phyloP scores from a whole-genome alignment of 2,329 filamentous ascomycete genomes.

The Lachnum nothofagi region DNA sequence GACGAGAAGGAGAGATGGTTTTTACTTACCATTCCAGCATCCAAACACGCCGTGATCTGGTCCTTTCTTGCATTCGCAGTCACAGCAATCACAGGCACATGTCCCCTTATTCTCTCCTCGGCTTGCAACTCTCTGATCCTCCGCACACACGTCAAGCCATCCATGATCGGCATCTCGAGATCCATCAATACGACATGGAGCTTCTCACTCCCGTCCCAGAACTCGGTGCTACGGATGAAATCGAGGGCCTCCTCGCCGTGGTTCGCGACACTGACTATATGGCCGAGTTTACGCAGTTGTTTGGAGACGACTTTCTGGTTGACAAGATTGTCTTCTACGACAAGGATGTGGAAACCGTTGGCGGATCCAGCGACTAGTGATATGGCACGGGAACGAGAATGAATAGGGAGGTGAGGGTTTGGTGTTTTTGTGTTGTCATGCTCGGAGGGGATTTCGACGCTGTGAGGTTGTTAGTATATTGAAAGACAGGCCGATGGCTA shows the following conservation, averaged over 20 bases:
- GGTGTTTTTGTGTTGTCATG: slow-evolving; percentile 6
- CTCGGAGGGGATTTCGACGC: slow-evolving; percentile 6
- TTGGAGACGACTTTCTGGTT: slow-evolving; percentile 51
- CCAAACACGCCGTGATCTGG: slow-evolving; percentile 63
- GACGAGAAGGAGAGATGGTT: too few relatives aligned
- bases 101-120: slow-evolving; percentile 39
- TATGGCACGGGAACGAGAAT: neutral
- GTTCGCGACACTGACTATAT: slow-evolving; percentile 57
- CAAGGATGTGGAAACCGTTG: slow-evolving; percentile 30
- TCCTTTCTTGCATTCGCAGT: slow-evolving; percentile 72
- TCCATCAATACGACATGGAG: slow-evolving; percentile 55
- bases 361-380: neutral
- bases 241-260: slow-evolving; percentile 58
- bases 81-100: slow-evolving; percentile 47
- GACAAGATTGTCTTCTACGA: too few relatives aligned
- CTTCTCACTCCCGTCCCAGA: slow-evolving; percentile 42
- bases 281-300: slow-evolving; percentile 52
- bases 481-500: too few relatives aligned
- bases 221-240: slow-evolving; percentile 49
- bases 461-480: too few relatives aligned
- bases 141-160: slow-evolving; percentile 40
- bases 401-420: slow-evolving; percentile 1
- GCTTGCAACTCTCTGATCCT: slow-evolving; percentile 38
- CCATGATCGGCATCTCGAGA: slow-evolving; percentile 55
- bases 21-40: slow-evolving; percentile 66